These are phyloP conservation scores for Singerocomus rubriflavus DNA, from an alignment of 1,284 basidiomycete genomes.

Conservation along the genomic window DNA sequence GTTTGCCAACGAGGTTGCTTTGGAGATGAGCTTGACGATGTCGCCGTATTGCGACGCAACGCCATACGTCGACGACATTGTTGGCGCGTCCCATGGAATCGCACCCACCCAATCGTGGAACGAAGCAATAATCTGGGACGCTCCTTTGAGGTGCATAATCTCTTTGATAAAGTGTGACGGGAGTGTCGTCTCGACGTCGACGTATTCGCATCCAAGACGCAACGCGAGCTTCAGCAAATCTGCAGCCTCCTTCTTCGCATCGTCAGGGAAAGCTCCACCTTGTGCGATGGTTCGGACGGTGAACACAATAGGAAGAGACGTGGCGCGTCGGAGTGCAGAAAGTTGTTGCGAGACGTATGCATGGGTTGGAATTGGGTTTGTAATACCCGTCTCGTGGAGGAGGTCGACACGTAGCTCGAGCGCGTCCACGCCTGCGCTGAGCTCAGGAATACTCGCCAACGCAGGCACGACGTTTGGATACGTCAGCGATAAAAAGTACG, in stretches of 20 bases:
- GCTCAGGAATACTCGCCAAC: slow-evolving; percentile 65
- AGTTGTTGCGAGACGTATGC: slow-evolving; percentile 84
- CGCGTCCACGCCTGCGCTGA: slow-evolving; percentile 87
- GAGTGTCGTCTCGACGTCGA: slow-evolving; percentile 89
- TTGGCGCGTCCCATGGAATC: slow-evolving; percentile 76
- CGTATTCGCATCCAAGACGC: slow-evolving; percentile 85
- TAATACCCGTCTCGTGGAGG: slow-evolving; percentile 51
- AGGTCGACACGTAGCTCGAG: slow-evolving; percentile 94
- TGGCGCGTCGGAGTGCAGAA: slow-evolving; percentile 73
- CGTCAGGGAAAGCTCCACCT: slow-evolving; percentile 90
- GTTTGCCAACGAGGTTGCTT: slow-evolving; percentile 72
- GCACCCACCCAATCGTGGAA: slow-evolving; percentile 93
- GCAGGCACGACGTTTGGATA: slow-evolving; percentile 84
- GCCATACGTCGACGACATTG: slow-evolving; percentile 69
- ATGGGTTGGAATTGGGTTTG: slow-evolving; percentile 60
- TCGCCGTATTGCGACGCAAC: slow-evolving; percentile 73
- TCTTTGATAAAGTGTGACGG: slow-evolving; percentile 61
- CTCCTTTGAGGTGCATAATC: slow-evolving; percentile 60
- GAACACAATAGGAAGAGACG: slow-evolving; percentile 86
- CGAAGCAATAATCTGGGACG: slow-evolving; percentile 83
- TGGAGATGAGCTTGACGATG: slow-evolving; percentile 90
- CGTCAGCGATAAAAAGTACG: slow-evolving; percentile 91
- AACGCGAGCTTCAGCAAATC: slow-evolving; percentile 80
- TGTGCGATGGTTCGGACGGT: slow-evolving; percentile 88
- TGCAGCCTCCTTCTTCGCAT: slow-evolving; percentile 70